A percentile compares a stretch with the other conserved stretches of the same genome.
Evolutionary conservation across 2,329 filamentous ascomycete genomes (phyloP).

Genomic region (Aureobasidium melanogenum): DNA sequence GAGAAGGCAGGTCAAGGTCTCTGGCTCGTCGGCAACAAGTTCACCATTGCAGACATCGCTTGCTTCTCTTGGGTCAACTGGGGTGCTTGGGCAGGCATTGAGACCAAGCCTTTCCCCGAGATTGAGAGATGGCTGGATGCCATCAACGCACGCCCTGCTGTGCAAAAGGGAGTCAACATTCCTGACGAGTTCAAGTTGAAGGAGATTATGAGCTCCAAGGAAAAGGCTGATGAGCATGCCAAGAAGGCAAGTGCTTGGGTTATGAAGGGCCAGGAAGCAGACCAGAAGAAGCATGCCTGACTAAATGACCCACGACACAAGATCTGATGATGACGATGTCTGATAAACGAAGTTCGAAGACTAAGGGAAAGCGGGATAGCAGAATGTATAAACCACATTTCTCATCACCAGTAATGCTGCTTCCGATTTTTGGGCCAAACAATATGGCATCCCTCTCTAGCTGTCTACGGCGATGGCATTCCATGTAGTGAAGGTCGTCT

Average conservation of each 20-base stretch:
- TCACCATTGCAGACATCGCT: constrained; percentile 40
- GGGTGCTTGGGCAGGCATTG: constrained; percentile 32
- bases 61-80: constrained; percentile 39
- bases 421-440: neutral
- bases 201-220: constrained; percentile 29
- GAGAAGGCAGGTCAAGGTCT: constrained; percentile 21
- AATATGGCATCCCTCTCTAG: neutral
- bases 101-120: constrained; percentile 22
- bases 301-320: neutral
- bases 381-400: neutral
- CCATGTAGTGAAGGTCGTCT: neutral
- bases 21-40: constrained; percentile 39
- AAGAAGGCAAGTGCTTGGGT: constrained; percentile 30
- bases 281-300: constrained; percentile 29
- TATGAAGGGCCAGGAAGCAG: constrained; percentile 31
- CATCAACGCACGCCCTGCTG: constrained; percentile 25
- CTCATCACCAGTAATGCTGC: neutral
- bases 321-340: neutral
- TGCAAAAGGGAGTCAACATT: constrained; percentile 26
- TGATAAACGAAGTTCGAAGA: neutral
- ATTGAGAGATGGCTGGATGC: constrained; percentile 25
- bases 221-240: constrained; percentile 29
- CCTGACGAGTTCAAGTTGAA: constrained; percentile 31
- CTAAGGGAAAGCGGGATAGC: neutral
- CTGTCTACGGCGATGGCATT: neutral